These are phyloP conservation scores for Athelia sp. DNA, from an alignment of 1,284 basidiomycete genomes.

Conservation along the genomic window DNA sequence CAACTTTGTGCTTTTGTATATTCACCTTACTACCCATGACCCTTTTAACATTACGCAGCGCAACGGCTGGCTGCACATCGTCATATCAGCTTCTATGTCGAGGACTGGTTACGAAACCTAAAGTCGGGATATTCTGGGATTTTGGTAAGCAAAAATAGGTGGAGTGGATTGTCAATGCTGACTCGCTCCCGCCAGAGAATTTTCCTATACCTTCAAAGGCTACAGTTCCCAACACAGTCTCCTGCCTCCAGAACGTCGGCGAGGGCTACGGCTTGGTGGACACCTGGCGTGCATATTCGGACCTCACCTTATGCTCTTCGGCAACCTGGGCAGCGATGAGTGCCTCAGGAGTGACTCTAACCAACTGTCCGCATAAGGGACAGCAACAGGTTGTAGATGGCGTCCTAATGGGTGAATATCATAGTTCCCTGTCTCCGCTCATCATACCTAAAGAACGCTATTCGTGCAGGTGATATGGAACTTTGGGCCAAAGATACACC, in stretches of 20 bases:
- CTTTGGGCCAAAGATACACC: constrained; percentile 42
- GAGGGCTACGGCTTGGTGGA: constrained; percentile 27
- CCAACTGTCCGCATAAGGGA: constrained; percentile 54
- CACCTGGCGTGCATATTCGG: constrained; percentile 37
- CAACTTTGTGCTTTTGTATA: too few species aligned
- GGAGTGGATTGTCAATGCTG: not conserved
- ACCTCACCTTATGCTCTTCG: constrained; percentile 27
- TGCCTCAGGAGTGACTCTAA: constrained; percentile 53
- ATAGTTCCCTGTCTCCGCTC: constrained; percentile 1
- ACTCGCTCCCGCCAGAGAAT: constrained; percentile 35
- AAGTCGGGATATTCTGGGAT: constrained; percentile 29
- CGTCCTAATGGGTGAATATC: constrained; percentile 29
- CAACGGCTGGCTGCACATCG: too few species aligned
- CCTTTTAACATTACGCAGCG: too few species aligned
- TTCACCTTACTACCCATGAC: too few species aligned
- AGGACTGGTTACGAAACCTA: constrained; percentile 4
- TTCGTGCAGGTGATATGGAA: constrained; percentile 38
- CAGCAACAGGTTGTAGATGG: constrained; percentile 40
- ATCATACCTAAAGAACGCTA: not conserved
- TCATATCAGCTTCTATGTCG: too few species aligned
- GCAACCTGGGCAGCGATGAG: constrained; percentile 41
- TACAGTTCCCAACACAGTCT: constrained; percentile 27
- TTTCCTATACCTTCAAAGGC: constrained; percentile 37
- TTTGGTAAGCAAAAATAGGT: constrained; percentile 18
- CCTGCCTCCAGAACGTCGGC: constrained; percentile 24